Base-by-base conservation (phyloP, 2,329 filamentous ascomycete species). In the Macrophomina tecta region DNA sequence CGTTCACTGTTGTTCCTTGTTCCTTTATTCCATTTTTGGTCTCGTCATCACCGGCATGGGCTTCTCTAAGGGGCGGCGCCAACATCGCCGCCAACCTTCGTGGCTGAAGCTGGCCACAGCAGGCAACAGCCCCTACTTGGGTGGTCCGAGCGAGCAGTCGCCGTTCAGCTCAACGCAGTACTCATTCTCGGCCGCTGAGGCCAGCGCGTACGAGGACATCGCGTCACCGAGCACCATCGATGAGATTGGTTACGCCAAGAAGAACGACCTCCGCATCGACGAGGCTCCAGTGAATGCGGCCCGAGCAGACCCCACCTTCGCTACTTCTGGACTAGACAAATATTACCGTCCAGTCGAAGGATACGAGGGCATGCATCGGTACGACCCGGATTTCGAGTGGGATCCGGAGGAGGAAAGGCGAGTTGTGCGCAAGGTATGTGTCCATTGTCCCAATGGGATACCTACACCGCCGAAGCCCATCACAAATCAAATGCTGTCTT, bases 341-440 rank as follows among this genome's bases (percentile, higher is more conserved):
- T 75, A 76, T 42, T 86, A 86, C 69, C 80, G 81, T 67, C 85
- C 85, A 0, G 83, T 86, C n/a, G 80, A 82, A 1, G 76, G 76
- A 6, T 90, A 89, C 70, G 87, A 90, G 71, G 86, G 86, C 3
- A 75, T 80, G 8, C 87, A 89, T 74, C 81, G 86, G 60, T 89
- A 84, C 72, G 86, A 89, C 70, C 86, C 86, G 0, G 73, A 79
- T 1, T 86, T 84, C 53, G 78, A 82, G 53, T 90, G 87, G 87
- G 83, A 83, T 2, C 75, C 80, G 11, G 80, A 82, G 56, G 87
- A 89, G 71, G 87, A 89, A 75, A 82, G 80, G 72, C 81, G 75
- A 55, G 74, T 89, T 1, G 81, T 88, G 9, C 78, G 85, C 53
- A 87, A 84, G 77, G 83, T 86, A 72, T 70, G 73, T 77, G 36